Evolutionary conservation across 2,329 filamentous ascomycete genomes (phyloP), one percentile per base, ranked within the genome.

Genomic region (Aspergillus arachidicola): DNA sequence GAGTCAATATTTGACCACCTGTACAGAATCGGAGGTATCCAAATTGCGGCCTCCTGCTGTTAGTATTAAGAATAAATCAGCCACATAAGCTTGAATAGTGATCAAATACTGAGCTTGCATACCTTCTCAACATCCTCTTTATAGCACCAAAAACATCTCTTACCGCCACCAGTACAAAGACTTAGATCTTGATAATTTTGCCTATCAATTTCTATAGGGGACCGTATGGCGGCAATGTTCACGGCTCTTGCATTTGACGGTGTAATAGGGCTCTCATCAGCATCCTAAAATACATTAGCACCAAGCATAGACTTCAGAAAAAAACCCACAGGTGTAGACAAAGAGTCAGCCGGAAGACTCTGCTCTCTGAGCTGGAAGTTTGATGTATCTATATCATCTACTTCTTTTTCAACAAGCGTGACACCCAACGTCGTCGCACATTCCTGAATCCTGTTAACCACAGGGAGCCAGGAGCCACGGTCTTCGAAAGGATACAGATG

Each of bases 1-100:
- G 73, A 76, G 0, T 75, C 65, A 1, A 61, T 26, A 30, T 77
- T 76, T 1, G 68, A 75, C 66, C 73, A 79, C 14, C 78, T 65
- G 55, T 75, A 80, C 1, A 78, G 43, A 1, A 79, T n/a, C 0
- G 63, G 66, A 11, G 77, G 76, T 3, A 72, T 30, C 26, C 21
- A 16, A 61, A 32, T 14, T 23, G 23, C 10, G 11, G 1, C 14
- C 41, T 59, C 26, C 23, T 26, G 12, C 28, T 48, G 16, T 34
- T 30, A 30, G 14, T 32, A 12, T 48, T 58, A 10, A 38, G 10
- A 14, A 23, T 19, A 21, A 38, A 36, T 55, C 34, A 55, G 32
- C 12, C 4, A 43, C 0, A 30, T 45, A 16, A 10, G 5, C 12
- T 11, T 34, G 32, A 5, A 12, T 12, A n/a, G 32, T 32, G 5